Conservation (phyloP, 345 rosid species). For the Aethionema arabicum region DNA sequence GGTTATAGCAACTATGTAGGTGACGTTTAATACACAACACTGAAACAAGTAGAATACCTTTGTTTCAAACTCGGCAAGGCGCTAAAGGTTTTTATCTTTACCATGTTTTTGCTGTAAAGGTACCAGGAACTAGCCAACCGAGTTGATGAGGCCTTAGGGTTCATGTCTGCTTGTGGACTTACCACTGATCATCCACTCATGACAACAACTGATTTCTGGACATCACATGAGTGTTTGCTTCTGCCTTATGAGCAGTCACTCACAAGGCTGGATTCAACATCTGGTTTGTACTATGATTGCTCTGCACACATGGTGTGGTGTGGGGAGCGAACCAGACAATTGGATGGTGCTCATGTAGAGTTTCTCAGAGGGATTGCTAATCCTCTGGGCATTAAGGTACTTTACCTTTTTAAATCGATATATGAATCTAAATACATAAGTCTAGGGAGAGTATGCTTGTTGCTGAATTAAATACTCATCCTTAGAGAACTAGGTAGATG, state of each 20-base stretch:
- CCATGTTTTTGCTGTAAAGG: constrained; percentile 30
- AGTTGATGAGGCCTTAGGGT: constrained; percentile 67
- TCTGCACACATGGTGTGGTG: constrained; percentile 71
- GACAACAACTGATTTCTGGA: constrained; percentile 68
- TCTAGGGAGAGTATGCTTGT: neutral
- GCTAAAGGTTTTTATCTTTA: constrained; percentile 8
- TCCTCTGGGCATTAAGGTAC: constrained; percentile 59
- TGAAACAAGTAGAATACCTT: neutral
- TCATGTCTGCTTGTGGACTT: constrained; percentile 65
- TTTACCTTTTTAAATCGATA: neutral
- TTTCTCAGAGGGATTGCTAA: constrained; percentile 63
- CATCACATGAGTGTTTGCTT: constrained; percentile 65
- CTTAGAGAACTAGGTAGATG: constrained; percentile 13
- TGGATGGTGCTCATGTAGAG: constrained; percentile 66
- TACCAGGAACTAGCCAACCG: constrained; percentile 54
- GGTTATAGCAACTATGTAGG: neutral
- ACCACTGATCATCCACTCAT: constrained; percentile 55
- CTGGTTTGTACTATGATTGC: constrained; percentile 58
- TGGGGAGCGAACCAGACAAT: constrained; percentile 61
- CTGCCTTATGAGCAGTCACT: constrained; percentile 63
- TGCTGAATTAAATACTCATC: neutral
- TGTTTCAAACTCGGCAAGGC: constrained; percentile 5
- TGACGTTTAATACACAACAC: neutral
- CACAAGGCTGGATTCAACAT: constrained; percentile 58
- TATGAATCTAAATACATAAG: neutral